A percentile compares a stretch with the other conserved stretches of the same genome.
These are phyloP conservation scores for Anthracocystis panici-leucophaei DNA, from an alignment of 1,284 basidiomycete species.

Conservation along the genomic window DNA sequence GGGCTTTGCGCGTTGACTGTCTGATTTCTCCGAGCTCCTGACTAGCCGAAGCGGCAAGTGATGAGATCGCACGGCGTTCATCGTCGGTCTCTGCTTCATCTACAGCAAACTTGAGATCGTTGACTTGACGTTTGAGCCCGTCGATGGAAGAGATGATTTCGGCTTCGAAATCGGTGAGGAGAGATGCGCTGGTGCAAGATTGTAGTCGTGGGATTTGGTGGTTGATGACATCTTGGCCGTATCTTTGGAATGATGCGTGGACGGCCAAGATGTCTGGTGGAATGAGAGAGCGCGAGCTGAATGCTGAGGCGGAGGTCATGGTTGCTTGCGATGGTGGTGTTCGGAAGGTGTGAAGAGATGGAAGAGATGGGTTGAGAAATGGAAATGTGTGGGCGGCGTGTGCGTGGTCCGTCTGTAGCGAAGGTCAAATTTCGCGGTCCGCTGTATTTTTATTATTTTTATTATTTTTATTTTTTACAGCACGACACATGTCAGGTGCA, in stretches of 20 bases:
- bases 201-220: constrained; percentile 51
- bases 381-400: background rate
- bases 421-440: constrained; percentile 3
- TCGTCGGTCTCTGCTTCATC: constrained; percentile 50
- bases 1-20: constrained; percentile 27
- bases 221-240: constrained; percentile 40
- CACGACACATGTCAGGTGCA: constrained; percentile 11
- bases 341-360: background rate
- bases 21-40: constrained; percentile 40
- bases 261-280: constrained; percentile 38
- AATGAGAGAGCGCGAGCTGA: constrained; percentile 21
- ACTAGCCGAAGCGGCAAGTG: constrained; percentile 6
- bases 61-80: constrained; percentile 36
- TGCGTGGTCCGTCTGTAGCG: constrained; percentile 12
- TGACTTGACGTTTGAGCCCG: constrained; percentile 44
- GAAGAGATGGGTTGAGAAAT: background rate
- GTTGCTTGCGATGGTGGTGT: background rate
- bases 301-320: constrained; percentile 20
- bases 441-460: background rate
- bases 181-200: constrained; percentile 27
- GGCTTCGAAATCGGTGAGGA: constrained; percentile 47
- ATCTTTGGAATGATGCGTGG: constrained; percentile 40
- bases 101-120: constrained; percentile 46
- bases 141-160: constrained; percentile 54
- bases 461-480: no score